Evolutionary conservation across 306 rosid species (phyloP), one percentile per base, ranked within the genome.

Genomic region (Gastrolobium bilobum): DNA sequence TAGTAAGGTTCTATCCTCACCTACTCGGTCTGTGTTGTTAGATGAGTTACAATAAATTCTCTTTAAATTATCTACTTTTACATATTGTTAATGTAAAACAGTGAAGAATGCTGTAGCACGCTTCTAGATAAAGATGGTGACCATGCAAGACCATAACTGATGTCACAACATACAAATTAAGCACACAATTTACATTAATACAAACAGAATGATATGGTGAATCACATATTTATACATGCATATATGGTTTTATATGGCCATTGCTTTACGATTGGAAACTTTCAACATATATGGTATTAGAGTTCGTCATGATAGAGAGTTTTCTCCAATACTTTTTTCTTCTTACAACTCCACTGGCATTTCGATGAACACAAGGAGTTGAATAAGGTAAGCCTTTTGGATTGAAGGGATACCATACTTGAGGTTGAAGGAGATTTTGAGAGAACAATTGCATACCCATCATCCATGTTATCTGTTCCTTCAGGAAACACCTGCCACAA

Each of bases 391-490:
- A 94, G 89, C 65, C 88, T 89, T 44, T 64, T 35, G 51, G 97
- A 94, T 15, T 94, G 97, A 76, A 79, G 86, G 47, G 94, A 56
- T 4, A 90, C 81, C 77, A 94, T 86, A 40, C 72, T 79, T 72
- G 97, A 59, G 3, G 93, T 84, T 30, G 97, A 89, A 69, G 94
- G 81, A 79, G 90, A 78, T 62, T 87, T 87, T 1, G 98, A 84
- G 6, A 90, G 83, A 76, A 89, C 91, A 78, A 92, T 75, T 14
- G 94, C 97, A 79, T 92, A 94, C 0, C 98, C 98, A 60, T 94
- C 97, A 53, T 94, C 93, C 98, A 94, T 94, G 84, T 88, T 87
- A 50, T 91, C 98, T 0, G 96, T 90, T 71, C 97, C 98, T 29
- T 90, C 89, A 38, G 98, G 97, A 66, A 94, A 89, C 1, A 94